A percentile compares a stretch with the other conserved stretches of the same genome.
Evolutionary conservation across 352 stramenopile genomes (phyloP).

Genomic region (Plasmopara halstedii): DNA sequence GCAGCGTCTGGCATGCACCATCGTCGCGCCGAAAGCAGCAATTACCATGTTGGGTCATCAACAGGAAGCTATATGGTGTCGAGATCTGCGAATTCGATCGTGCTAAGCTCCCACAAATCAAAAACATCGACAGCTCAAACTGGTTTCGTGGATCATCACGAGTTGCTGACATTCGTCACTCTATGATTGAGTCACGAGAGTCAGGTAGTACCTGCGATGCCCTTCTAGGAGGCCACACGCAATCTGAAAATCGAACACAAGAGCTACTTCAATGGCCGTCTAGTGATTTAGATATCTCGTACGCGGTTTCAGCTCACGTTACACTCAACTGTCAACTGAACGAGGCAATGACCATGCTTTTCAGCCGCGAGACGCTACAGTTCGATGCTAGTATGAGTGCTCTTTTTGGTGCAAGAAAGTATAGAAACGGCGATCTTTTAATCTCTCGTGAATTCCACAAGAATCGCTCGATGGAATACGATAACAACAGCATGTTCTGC

Average conservation of each 20-base stretch:
- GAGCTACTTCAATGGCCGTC: slow-evolving; percentile 32
- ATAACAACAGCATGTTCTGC: slow-evolving; percentile 7
- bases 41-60: slow-evolving; percentile 25
- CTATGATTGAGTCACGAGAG: slow-evolving; percentile 21
- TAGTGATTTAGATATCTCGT: slow-evolving; percentile 35
- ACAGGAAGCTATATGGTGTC: slow-evolving; percentile 34
- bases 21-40: slow-evolving; percentile 1
- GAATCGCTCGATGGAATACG: slow-evolving; percentile 14
- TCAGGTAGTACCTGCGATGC: slow-evolving; percentile 15
- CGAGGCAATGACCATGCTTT: slow-evolving; percentile 55
- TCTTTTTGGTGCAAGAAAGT: slow-evolving; percentile 45
- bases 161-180: slow-evolving; percentile 10
- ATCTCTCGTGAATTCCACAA: slow-evolving; percentile 30
- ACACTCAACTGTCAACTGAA: slow-evolving; percentile 44
- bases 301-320: slow-evolving; percentile 46
- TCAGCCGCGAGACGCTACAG: slow-evolving; percentile 45
- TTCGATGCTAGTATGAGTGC: slow-evolving; percentile 50
- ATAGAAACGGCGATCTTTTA: slow-evolving; percentile 46
- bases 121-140: slow-evolving; percentile 3
- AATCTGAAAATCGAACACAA: slow-evolving; percentile 12
- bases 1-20: slow-evolving; percentile 7
- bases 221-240: slow-evolving; percentile 10
- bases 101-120: slow-evolving; percentile 11
- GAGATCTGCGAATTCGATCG: slow-evolving; percentile 51
- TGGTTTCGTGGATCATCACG: slow-evolving; percentile 9